These are phyloP conservation scores for Solanum peruvianum DNA, from an alignment of 257 asterid species.

Conservation along the genomic window DNA sequence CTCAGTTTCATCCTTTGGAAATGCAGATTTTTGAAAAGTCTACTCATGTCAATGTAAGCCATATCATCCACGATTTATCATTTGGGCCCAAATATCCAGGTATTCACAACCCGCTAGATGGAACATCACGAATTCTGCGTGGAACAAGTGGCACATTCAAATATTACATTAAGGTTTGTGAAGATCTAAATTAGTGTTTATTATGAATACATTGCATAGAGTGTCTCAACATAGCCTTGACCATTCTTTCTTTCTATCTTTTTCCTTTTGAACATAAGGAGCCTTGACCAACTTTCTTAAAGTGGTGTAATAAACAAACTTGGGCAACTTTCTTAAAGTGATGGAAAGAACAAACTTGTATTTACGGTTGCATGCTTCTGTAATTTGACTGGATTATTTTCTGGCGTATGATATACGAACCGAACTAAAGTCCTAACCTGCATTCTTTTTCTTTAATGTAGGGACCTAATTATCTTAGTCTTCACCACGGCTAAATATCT, in stretches of 20 bases:
- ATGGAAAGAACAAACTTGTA: not conserved
- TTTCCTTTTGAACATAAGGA: not conserved
- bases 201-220: not conserved
- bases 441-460: not conserved
- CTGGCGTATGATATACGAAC: not conserved
- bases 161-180: conserved; percentile 85
- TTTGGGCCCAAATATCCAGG: conserved; percentile 99
- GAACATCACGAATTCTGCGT: conserved; percentile 62
- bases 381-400: not conserved
- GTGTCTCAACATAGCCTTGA: not conserved
- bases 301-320: not conserved
- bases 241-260: not conserved
- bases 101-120: conserved; percentile 94
- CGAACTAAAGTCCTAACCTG: not conserved
- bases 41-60: conserved; percentile 91
- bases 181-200: not conserved
- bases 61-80: conserved; percentile 78
- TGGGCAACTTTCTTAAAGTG: not conserved
- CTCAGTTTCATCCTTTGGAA: not conserved
- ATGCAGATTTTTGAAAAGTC: conserved; percentile 77
- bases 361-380: not conserved
- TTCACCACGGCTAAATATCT: not conserved
- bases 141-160: conserved; percentile 93
- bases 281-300: not conserved
- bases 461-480: not conserved